Evolutionary conservation across 2,329 filamentous ascomycete genomes (phyloP), one percentile per base, ranked within the genome.

Genomic region (Hypoxylon sp.): DNA sequence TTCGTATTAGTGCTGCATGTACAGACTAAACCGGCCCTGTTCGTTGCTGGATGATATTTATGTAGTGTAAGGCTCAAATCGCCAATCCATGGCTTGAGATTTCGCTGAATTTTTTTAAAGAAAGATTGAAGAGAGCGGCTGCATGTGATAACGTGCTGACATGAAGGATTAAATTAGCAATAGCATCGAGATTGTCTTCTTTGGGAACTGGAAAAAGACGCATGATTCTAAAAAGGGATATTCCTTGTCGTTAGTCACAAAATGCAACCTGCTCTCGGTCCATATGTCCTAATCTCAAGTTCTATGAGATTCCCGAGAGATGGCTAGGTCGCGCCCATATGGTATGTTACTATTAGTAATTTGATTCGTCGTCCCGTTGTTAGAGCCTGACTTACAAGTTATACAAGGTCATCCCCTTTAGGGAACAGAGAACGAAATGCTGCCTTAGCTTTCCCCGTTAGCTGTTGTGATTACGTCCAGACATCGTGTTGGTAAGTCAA

Each of bases 281-380:
- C 40, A 66, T 61, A 66, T 67, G 72, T 73, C 71, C 70, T 42
- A 62, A 66, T 66, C 66, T 64, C 54, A 60, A 60, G 50, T 60
- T 62, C 40, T 54, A 49, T 48, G 35, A 67, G 65, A 70, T 72
- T 70, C 50, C 61, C 61, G 65, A 68, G 53, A 60, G 49, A 51
- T 67, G 62, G 46, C 17, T 51, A 64, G 61, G 65, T 71, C 68
- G 60, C 56, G 51, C 55, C 54, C 58, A 44, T 30, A 48, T 17
- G 17, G 44, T 56, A 31, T 49, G 42, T 51, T 33, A 27, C n/a
- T 17, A 57, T 69, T 62, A 48, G 35, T 65, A 25, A 56, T 49
- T 60, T 53, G 65, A 49, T 62, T 58, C 58, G 35, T 61, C 30
- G 27, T 48, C 56, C 33, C 30, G 37, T 8, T 42, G 20, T 48